phyloP scores from a whole-genome alignment of 306 rosid species.

The Astragalus membranaceus region DNA sequence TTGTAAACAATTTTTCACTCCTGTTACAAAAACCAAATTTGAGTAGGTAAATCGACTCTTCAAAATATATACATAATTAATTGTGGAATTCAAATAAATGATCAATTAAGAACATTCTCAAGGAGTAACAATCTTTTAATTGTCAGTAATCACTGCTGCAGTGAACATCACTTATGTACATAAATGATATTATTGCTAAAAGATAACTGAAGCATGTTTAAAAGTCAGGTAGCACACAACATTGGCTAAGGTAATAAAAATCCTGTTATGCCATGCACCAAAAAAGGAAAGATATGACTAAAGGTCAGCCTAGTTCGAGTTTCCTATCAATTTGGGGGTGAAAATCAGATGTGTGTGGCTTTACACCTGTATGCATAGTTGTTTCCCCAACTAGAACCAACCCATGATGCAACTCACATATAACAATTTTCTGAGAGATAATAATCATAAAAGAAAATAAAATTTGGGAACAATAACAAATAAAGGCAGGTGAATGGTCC shows the following conservation, averaged over 20 bases:
- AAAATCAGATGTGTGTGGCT: background rate
- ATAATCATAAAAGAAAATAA: background rate
- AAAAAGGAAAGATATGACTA: conserved; percentile 11
- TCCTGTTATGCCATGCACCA: background rate
- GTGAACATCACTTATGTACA: conserved; percentile 12
- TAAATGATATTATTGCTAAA: conserved; percentile 21
- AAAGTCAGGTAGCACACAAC: conserved; percentile 18
- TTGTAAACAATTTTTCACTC: background rate
- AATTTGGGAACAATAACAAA: conserved; percentile 7
- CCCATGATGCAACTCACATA: background rate
- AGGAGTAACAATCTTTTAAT: background rate
- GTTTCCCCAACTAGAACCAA: conserved; percentile 11
- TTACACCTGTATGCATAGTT: background rate
- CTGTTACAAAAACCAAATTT: background rate
- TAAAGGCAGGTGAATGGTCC: conserved; percentile 15
- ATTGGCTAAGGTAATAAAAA: conserved; percentile 13
- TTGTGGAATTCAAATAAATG: background rate
- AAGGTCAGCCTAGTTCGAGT: background rate
- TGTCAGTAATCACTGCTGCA: background rate
- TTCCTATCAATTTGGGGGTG: background rate
- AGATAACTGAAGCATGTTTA: background rate
- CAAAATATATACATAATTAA: background rate
- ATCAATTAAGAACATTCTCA: background rate
- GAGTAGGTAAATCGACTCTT: too few species aligned
- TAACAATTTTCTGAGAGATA: background rate